Percentiles rank a stretch among this genome's conserved stretches.
Conservation (phyloP, 2,329 filamentous ascomycete genomes). For the Paraconiothyrium brasiliense region DNA sequence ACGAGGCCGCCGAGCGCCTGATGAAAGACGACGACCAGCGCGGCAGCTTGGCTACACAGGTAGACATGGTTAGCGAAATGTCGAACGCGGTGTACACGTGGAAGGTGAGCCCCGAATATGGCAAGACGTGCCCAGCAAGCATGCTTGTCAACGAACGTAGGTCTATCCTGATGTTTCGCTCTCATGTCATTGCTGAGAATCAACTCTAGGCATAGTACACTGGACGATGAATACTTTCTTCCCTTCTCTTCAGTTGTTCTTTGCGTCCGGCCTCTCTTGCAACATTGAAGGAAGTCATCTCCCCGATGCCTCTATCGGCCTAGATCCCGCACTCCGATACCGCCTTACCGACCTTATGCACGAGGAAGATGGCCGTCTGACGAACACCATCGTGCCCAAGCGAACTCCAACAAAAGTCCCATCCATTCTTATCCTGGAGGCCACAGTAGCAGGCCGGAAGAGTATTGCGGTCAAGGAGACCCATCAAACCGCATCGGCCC, state of each 20-base stretch:
- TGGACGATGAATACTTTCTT: slow-evolving; percentile 44
- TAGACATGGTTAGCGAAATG: slow-evolving; percentile 21
- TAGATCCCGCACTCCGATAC: slow-evolving; percentile 38
- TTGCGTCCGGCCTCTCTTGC: slow-evolving; percentile 39
- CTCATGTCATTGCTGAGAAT: background rate
- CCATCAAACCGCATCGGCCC: background rate
- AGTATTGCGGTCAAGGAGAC: slow-evolving; percentile 30
- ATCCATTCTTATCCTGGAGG: slow-evolving; percentile 33
- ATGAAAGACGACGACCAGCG: slow-evolving; percentile 28
- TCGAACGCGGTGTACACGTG: slow-evolving; percentile 13
- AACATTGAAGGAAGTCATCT: slow-evolving; percentile 32
- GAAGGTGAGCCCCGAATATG: slow-evolving; percentile 25
- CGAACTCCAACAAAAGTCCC: slow-evolving; percentile 18
- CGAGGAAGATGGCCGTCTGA: slow-evolving; percentile 36
- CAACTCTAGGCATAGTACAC: slow-evolving; percentile 30
- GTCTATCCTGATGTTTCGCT: background rate
- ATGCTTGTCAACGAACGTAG: slow-evolving; percentile 34
- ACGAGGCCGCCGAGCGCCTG: slow-evolving; percentile 33
- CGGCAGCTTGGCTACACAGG: slow-evolving; percentile 32
- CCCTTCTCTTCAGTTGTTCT: slow-evolving; percentile 41
- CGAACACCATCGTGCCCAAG: slow-evolving; percentile 28
- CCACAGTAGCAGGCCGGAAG: slow-evolving; percentile 28
- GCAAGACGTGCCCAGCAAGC: slow-evolving; percentile 16
- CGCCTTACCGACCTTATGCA: slow-evolving; percentile 39
- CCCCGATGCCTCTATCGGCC: slow-evolving; percentile 26